Evolutionary conservation across 768 basidiomycete species (phyloP), one percentile per base, ranked within the genome.

Genomic region (Tricholoma matsutake): DNA sequence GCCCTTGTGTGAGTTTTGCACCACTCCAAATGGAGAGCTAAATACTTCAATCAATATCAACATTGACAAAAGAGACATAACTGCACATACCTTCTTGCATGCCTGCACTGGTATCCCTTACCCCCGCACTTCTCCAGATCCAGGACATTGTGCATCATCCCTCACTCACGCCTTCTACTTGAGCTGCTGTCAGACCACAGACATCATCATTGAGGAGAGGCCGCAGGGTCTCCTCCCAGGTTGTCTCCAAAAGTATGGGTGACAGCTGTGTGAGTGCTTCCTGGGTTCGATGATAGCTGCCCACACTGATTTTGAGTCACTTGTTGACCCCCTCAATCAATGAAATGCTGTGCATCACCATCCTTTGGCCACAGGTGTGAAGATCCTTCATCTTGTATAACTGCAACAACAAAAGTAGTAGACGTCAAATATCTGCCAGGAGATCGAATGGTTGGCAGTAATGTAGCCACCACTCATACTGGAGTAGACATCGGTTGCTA

Each of bases 321-420:
- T 14, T n/a, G n/a, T 53, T 31, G 14, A 59, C 32, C 4, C 32
- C 41, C n/a, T 41, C 43, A 39, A 25, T 25, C 22, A 25, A 25
- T 3, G 3, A 25, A 25, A 25, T 25, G 22, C 22, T 25, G 22
- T 25, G 22, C 22, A 25, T 25, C 22, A 25, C 22, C 22, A 25
- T 25, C 22, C 22, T 25, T 25, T 25, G 22, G 5, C 56, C 56
- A 25, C n/a, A 22, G 11, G 41, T 14, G 29, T 20, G 25, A 10
- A n/a, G 37, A 25, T 63, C 56, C 53, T 67, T 65, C 25, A 41
- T 35, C 32, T 63, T 59, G 25, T 61, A 67, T 6, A 63, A 28
- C 47, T 67, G 64, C 0, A 64, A 58, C 1, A 28, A 52, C 22
- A 63, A 10, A 71, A 35, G 7, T 25, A 25, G 22, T 25, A 25